Evolutionary conservation across 2,329 filamentous ascomycete species (phyloP).

Genomic region (Penicillium sp.): DNA sequence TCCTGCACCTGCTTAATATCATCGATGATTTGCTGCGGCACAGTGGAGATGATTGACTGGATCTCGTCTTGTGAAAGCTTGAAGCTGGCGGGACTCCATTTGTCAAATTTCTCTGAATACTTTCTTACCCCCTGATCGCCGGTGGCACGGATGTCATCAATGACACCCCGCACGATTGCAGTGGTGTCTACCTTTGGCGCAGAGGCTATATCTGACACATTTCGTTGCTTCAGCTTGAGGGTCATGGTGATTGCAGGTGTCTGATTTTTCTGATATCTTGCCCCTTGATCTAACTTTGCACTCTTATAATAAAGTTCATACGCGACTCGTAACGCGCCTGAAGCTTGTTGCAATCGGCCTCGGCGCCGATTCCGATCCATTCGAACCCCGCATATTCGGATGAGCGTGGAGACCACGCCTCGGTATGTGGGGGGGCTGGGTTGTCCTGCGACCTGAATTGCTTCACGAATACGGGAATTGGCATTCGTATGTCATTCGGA

Average conservation of each 20-base stretch:
- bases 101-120: constrained; percentile 57
- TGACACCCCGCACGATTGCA: constrained; percentile 49
- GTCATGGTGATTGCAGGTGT: constrained; percentile 4
- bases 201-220: background rate
- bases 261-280: background rate
- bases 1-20: constrained; percentile 56
- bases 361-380: constrained; percentile 16
- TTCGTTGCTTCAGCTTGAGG: constrained; percentile 14
- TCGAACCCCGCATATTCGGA: constrained; percentile 8
- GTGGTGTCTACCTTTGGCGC: constrained; percentile 6
- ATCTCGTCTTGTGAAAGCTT: constrained; percentile 50
- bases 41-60: constrained; percentile 44
- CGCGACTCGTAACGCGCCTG: background rate
- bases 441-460: background rate
- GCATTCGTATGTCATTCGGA: background rate
- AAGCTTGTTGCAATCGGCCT: constrained; percentile 7
- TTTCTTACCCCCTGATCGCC: constrained; percentile 51
- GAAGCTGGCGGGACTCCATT: constrained; percentile 53
- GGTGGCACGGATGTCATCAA: constrained; percentile 47
- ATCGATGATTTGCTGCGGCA: constrained; percentile 50
- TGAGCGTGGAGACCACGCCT: constrained; percentile 5
- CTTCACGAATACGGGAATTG: background rate
- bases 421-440: constrained; percentile 13
- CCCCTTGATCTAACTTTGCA: background rate
- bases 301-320: background rate